phyloP scores from a whole-genome alignment of 1,284 basidiomycete species.

The Sphaerobolus stellatus region DNA sequence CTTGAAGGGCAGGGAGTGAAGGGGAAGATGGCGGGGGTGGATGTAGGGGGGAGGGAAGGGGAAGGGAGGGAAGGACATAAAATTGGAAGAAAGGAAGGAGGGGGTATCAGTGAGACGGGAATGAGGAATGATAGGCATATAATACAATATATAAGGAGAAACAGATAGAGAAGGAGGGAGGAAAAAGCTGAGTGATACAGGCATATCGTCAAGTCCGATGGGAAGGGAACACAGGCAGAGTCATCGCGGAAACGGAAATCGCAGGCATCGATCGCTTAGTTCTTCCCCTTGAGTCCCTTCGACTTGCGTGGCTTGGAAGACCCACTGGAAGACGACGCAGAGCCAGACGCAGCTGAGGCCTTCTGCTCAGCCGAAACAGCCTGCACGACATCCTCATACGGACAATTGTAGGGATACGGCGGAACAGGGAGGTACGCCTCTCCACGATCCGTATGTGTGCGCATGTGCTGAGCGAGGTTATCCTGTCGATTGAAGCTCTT shows the following conservation, averaged over 20 bases:
- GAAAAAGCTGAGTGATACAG: conserved; percentile 7
- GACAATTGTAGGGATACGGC: neutral
- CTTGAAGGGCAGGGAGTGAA: neutral
- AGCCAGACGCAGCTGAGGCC: too few species aligned
- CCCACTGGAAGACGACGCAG: too few species aligned
- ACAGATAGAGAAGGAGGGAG: neutral
- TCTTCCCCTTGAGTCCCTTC: neutral
- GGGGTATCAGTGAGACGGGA: neutral
- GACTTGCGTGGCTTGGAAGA: too few species aligned
- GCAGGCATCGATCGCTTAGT: neutral
- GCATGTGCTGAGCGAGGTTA: conserved; percentile 79
- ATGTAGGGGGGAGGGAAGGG: neutral
- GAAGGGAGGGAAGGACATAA: neutral
- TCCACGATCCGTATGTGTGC: conserved; percentile 65
- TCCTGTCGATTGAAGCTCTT: conserved; percentile 85
- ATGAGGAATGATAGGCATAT: neutral
- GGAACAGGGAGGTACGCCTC: neutral
- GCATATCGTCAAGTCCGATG: neutral
- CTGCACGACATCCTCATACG: too few species aligned
- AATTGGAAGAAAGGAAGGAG: neutral
- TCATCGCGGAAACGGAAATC: neutral
- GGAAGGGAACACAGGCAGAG: neutral
- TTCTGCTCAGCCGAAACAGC: too few species aligned
- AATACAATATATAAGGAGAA: conserved; percentile 3
- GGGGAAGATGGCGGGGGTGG: neutral